A percentile compares a stretch with the other conserved stretches of the same genome.
Evolutionary conservation across 192 early-diverging fungal genomes (phyloP).

Genomic region (Oehlia diaphana): DNA sequence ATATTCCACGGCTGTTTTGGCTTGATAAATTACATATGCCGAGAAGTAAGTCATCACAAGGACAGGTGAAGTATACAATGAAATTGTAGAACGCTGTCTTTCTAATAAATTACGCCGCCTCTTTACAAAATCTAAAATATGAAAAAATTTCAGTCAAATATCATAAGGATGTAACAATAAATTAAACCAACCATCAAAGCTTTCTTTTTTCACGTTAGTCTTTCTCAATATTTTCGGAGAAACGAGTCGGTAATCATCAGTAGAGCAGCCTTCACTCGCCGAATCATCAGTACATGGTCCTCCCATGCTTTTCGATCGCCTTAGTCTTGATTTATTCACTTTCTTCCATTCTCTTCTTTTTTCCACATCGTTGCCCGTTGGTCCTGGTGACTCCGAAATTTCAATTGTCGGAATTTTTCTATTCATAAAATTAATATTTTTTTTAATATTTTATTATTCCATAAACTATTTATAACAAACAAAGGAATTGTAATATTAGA

Average conservation of each 20-base stretch:
- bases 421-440: not conserved
- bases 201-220: conserved; percentile 27
- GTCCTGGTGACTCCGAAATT: conserved; percentile 16
- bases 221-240: conserved; percentile 20
- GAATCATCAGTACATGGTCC: conserved; percentile 20
- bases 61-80: conserved; percentile 50
- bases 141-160: not conserved
- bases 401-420: conserved; percentile 14
- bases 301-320: conserved; percentile 19
- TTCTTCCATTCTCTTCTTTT: not conserved
- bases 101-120: conserved; percentile 39
- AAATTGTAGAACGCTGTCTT: conserved; percentile 43
- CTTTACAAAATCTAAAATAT: conserved; percentile 44
- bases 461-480: not conserved
- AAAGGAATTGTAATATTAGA: not conserved
- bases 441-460: not conserved
- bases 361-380: not conserved
- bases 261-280: conserved; percentile 18
- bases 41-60: conserved; percentile 49
- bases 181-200: conserved; percentile 30
- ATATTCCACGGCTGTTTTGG: conserved; percentile 40
- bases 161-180: not conserved
- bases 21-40: conserved; percentile 43
- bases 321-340: not conserved
- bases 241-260: conserved; percentile 22